Evolutionary conservation across 2,329 filamentous ascomycete species (phyloP).

Genomic region (Cladosporium cucumerinum): DNA sequence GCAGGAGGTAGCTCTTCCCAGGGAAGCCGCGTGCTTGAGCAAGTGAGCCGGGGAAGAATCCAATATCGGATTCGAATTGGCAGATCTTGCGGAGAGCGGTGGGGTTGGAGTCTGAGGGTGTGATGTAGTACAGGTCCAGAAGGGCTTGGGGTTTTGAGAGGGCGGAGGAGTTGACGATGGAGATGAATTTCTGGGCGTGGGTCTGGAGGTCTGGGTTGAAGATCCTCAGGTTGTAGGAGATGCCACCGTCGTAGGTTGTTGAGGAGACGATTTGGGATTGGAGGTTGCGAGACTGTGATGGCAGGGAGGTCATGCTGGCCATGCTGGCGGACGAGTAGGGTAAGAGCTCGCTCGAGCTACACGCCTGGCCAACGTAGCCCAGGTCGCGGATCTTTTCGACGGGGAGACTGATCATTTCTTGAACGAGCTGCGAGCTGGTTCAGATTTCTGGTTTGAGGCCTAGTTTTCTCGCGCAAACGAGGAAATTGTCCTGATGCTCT

Average conservation of each 20-base stretch:
- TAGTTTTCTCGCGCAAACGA: constrained; percentile 17
- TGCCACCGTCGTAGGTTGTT: constrained; percentile 33
- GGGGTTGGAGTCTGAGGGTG: constrained; percentile 7
- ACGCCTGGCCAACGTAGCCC: constrained; percentile 17
- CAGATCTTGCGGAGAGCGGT: constrained; percentile 20
- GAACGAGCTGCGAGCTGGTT: constrained; percentile 14
- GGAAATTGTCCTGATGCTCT: constrained; percentile 20
- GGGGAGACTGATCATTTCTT: constrained; percentile 17
- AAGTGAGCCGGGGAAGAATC: constrained; percentile 22
- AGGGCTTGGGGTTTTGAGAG: not conserved
- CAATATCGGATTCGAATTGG: constrained; percentile 22
- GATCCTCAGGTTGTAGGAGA: constrained; percentile 30
- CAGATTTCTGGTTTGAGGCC: not conserved
- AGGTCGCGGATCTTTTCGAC: constrained; percentile 18
- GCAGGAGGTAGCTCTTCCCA: constrained; percentile 15
- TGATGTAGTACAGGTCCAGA: constrained; percentile 18
- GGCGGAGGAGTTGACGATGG: constrained; percentile 37
- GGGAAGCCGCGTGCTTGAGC: constrained; percentile 15
- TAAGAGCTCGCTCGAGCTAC: constrained; percentile 16
- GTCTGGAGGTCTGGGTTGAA: constrained; percentile 54
- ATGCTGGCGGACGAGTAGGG: constrained; percentile 20
- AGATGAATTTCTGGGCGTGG: constrained; percentile 55
- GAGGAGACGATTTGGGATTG: constrained; percentile 19
- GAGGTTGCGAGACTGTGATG: not conserved
- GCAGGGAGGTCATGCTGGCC: constrained; percentile 1